Evolutionary conservation across 257 asterid genomes (phyloP), one percentile per base, ranked within the genome.

Genomic region (Solanum okadae): DNA sequence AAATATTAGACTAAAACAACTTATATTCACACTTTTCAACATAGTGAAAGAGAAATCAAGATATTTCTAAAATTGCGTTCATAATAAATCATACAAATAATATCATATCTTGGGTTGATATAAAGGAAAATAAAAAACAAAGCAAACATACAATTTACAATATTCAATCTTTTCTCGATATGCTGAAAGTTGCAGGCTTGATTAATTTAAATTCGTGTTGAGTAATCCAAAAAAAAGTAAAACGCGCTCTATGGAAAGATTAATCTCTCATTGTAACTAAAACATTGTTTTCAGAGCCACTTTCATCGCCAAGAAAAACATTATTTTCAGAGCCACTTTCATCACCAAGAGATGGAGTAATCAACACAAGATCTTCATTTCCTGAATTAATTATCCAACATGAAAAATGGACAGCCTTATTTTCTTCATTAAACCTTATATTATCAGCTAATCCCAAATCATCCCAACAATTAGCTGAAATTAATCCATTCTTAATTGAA

Each of bases 321-420:
- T 31, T 31, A 31, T 31, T 31, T 31, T 31, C 33, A 31, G 33
- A 31, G 33, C 33, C 23, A 34, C 81, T 67, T 52, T 44, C 68
- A 73, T 44, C 90, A 29, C 27, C 38, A 81, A 31, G 87, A 25
- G 89, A 84, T 86, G 92, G 94, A 90, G 91, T 35, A 76, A 91
- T 87, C 88, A 95, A 87, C 14, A 93, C 89, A 81, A 87, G 89
- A 20, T 91, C 98, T 90, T 95, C 93, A 89, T 91, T 95, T 79
- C 70, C 85, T 27, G 87, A 77, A 1, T 95, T 90, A 46, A 89
- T 92, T 61, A 94, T 89, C 98, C 98, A 94, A 61, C 93, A 90
- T 4, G 98, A 92, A 29, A 75, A 93, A 87, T 92, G 73, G 22
- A 25, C 88, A 46, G 94, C 88, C 85, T 89, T 88, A 33, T 88